Base-by-base conservation (phyloP, 2,329 filamentous ascomycete species). In the Lecanosticta acicola region DNA sequence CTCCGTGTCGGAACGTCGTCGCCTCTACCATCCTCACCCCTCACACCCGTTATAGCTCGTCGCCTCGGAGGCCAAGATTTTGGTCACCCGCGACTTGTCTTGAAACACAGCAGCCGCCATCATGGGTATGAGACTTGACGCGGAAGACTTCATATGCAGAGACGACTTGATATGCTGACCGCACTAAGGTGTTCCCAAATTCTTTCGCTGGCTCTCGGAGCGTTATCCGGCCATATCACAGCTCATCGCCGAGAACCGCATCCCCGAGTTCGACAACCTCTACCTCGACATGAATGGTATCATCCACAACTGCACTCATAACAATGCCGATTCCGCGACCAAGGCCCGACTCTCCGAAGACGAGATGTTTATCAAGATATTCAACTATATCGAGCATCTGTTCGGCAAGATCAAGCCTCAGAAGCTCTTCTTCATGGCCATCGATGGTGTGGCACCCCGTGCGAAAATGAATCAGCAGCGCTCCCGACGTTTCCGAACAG, bases 391-490 rank as follows among this genome's bases (percentile, higher is more conserved):
- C 57, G 93, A 98, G 69, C 93, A 98, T 72, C 71, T 98, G 43
- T 98, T 94, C 68, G 90, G 91, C 59, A 98, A 96, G 70, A 98
- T 98, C 66, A 97, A 97, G 69, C 93, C 93, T 10, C 91, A 95
- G 71, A 84, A 96, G 74, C 79, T 98, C 29, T 98, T 98, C 72
- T 98, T 96, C 75, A 98, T 98, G 93, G 94, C 93, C 41, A 93
- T 98, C 55, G 93, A 98, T 63, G 93, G 93, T 61, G 94, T 98
- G 51, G 93, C 93, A 17, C 94, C 93, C 14, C 85, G 93, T 61
- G 93, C 93, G 59, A 98, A 98, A 77, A 98, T 98, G 93, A 98
- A 98, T 68, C 93, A 98, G 70, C 93, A 98, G 72, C 87, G 93
- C 59, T 86, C 93, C 46, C 84, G 93, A 62, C 85, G 93, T 65